Evolutionary conservation across 1,284 basidiomycete species (phyloP).

Genomic region (Puccinia novopanici): DNA sequence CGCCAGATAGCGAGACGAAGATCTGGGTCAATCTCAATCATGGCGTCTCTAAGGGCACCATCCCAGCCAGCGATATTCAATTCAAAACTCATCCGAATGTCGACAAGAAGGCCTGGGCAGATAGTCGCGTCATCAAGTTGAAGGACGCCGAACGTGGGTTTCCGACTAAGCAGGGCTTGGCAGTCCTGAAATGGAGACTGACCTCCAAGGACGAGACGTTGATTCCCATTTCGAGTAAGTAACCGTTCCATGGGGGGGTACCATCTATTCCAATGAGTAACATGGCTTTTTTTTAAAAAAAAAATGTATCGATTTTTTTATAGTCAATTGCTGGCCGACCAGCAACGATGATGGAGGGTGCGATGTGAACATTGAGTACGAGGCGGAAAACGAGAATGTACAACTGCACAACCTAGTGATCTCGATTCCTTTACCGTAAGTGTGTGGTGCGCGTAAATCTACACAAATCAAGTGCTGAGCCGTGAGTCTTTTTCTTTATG

Average conservation of each 20-base stretch:
- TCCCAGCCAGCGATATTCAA: slow-evolving; percentile 73
- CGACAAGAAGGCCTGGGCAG: slow-evolving; percentile 74
- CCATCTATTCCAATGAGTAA: neutral
- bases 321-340: slow-evolving; percentile 95
- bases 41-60: slow-evolving; percentile 63
- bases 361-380: slow-evolving; percentile 95
- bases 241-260: slow-evolving; percentile 5
- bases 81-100: slow-evolving; percentile 97
- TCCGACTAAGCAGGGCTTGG: slow-evolving; percentile 80
- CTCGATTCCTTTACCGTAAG: slow-evolving; percentile 86
- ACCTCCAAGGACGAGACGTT: slow-evolving; percentile 85
- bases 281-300: slow-evolving; percentile 8
- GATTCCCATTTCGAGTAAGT: slow-evolving; percentile 83
- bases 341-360: slow-evolving; percentile 83
- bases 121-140: slow-evolving; percentile 73
- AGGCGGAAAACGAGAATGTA: slow-evolving; percentile 70
- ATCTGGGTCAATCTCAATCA: slow-evolving; percentile 72
- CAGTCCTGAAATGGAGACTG: slow-evolving; percentile 90
- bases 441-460: slow-evolving; percentile 52
- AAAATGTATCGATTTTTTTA: neutral
- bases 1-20: slow-evolving; percentile 74
- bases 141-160: slow-evolving; percentile 81
- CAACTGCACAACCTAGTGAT: slow-evolving; percentile 81
- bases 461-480: neutral
- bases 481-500: neutral